Evolutionary conservation across 768 basidiomycete genomes (phyloP), one percentile per base, ranked within the genome.

Genomic region (Suillus weaverae): DNA sequence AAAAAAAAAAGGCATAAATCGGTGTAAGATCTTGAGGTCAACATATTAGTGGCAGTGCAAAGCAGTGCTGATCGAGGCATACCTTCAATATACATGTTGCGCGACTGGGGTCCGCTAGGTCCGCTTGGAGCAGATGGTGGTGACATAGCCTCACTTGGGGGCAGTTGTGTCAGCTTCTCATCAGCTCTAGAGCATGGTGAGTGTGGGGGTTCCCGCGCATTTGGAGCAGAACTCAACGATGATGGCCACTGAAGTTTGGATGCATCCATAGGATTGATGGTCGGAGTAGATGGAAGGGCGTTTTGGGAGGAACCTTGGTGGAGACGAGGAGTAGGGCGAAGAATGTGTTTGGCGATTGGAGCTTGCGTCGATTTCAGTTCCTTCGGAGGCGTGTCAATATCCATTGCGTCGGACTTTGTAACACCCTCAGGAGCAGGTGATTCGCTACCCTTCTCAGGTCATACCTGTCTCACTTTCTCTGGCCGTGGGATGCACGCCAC

Each of bases 401-500:
- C 79, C 81, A 81, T 81, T 1, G 64, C 60, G 53, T 79, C 78
- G 2, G 70, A 61, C 62, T 73, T 74, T 14, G 67, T 61, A 13
- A 32, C 33, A 16, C 55, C 48, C 57, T 80, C 76, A 10, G 74
- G 74, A 3, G 68, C 72, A 4, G 79, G 78, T 7, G 79, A 76
- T 41, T 77, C 77, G 9, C 77, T 76, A 51, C 76, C 76, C 57
- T 71, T 74, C 38, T 82, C 81, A 22, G 71, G 71, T 43, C 80
- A 70, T 26, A 85, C 77, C 22, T 91, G 81, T 74, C 86, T 90
- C 64, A 92, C 89, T 39, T 91, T 89, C 72, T 92, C 90, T n/a
- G 91, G 91, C 55, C 90, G 80, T 30, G 90, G 91, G 54, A 92
- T 83, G 71, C 91, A n/a, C n/a, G n/a, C n/a, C n/a, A n/a, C n/a